Conservation (phyloP, 2,329 filamentous ascomycete species). For the Drechslerella coelobrocha region DNA sequence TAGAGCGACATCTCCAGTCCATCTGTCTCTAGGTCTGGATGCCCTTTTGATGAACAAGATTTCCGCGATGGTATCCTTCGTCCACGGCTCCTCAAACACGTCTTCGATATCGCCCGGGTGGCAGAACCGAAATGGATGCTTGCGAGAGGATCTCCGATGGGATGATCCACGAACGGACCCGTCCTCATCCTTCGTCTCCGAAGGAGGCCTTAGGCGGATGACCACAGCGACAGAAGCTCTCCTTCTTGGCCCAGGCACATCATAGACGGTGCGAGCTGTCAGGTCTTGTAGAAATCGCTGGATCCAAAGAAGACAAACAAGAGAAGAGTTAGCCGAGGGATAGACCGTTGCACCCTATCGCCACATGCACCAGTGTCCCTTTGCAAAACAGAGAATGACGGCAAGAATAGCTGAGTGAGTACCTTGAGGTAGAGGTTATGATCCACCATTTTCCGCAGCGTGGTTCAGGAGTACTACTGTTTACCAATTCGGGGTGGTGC, state of each 20-base stretch:
- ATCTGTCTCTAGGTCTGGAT: conserved; percentile 69
- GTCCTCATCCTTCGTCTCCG: conserved; percentile 53
- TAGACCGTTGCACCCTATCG: background rate
- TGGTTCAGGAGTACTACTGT: background rate
- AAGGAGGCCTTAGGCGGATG: conserved; percentile 68
- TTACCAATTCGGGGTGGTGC: too few relatives aligned
- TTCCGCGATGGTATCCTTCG: conserved; percentile 70
- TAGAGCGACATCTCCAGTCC: conserved; percentile 73
- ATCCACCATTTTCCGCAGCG: conserved; percentile 16
- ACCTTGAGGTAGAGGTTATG: conserved; percentile 40
- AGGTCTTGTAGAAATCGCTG: conserved; percentile 42
- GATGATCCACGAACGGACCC: conserved; percentile 51
- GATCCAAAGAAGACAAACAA: background rate
- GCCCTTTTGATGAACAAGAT: conserved; percentile 75
- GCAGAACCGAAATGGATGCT: conserved; percentile 23
- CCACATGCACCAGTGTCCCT: background rate
- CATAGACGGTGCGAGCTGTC: conserved; percentile 10
- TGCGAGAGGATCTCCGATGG: conserved; percentile 54
- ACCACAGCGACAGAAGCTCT: conserved; percentile 72
- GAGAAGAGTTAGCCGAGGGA: background rate
- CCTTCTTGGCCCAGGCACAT: conserved; percentile 27
- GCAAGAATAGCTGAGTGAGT: background rate
- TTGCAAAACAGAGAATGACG: background rate
- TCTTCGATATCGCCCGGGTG: conserved; percentile 60
- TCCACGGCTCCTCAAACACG: conserved; percentile 72